Evolutionary conservation across 2,329 filamentous ascomycete genomes (phyloP), one percentile per base, ranked within the genome.

Genomic region (Ustulina deusta): DNA sequence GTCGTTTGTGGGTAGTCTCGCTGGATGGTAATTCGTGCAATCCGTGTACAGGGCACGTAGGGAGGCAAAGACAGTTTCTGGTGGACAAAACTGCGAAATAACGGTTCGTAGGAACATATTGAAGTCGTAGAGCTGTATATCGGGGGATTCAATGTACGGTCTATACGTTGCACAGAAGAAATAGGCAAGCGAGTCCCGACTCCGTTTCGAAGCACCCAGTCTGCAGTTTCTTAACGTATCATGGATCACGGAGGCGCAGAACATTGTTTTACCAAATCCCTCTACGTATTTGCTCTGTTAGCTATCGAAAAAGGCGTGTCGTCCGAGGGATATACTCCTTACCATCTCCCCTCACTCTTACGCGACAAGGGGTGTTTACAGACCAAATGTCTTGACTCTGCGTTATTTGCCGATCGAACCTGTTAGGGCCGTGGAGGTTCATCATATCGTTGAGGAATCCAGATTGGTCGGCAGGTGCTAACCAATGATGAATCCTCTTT

Each of bases 191-290:
- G 66, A 71, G 27, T 71, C 70, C 40, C 68, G 61, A 3, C 54
- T 10, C 11, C 61, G 66, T 15, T 27, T n/a, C 9, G 40, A 25
- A 36, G 36, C 40, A 15, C 38, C 44, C 22, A 64, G 25, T 11
- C 58, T 49, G 15, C 68, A 71, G 0, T 13, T 11, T 17, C 17
- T 52, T 20, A 55, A 34, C 22, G 68, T 71, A n/a, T 61, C 49
- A 2, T 69, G 59, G 34, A 72, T 66, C 2, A 71, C 61, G 2
- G 66, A 69, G 9, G 64, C 20, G 27, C 70, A 71, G 36, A 72
- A 66, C 58, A 69, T 65, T 17, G 71, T 72, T 60, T 73, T 72
- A 7, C 70, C 71, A 36, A 44, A 65, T 6, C 66, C 70, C 3
- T 36, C 68, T 72, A 20, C 6, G 46, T 6, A 10, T 44, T 51